Evolutionary conservation across 768 basidiomycete species (phyloP).

Genomic region (Ramaria sp.): DNA sequence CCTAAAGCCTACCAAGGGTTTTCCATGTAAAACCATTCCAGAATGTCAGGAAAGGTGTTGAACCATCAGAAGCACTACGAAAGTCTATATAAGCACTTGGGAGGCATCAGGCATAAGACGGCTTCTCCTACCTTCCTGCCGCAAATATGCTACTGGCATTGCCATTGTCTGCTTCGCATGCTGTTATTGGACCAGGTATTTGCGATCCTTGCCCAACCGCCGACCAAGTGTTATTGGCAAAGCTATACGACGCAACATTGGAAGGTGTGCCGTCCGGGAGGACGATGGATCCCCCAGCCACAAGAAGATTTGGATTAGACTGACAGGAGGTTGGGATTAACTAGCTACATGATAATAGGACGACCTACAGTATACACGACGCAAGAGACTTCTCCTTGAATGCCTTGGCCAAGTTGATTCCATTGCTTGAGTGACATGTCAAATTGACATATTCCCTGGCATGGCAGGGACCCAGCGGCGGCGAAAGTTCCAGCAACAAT

Average conservation of each 20-base stretch:
- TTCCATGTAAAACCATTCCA: constrained; percentile 83
- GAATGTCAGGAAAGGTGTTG: constrained; percentile 60
- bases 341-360: not conserved
- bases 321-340: constrained; percentile 21
- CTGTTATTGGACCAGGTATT: constrained; percentile 85
- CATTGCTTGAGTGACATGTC: constrained; percentile 63
- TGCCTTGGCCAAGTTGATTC: constrained; percentile 67
- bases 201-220: constrained; percentile 45
- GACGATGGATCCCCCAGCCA: constrained; percentile 73
- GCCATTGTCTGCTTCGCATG: constrained; percentile 71
- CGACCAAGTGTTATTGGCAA: constrained; percentile 67
- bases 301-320: constrained; percentile 54
- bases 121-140: constrained; percentile 62
- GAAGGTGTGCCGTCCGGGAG: constrained; percentile 51
- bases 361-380: constrained; percentile 68
- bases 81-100: not conserved
- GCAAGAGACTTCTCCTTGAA: constrained; percentile 70
- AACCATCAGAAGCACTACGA: constrained; percentile 43
- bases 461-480: constrained; percentile 62
- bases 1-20: constrained; percentile 37
- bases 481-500: constrained; percentile 85
- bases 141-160: constrained; percentile 82
- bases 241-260: constrained; percentile 65
- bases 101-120: not conserved
- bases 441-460: constrained; percentile 71